These are phyloP conservation scores for Yarrowia hollandica DNA, from an alignment of 805 yeast species.

Conservation along the genomic window DNA sequence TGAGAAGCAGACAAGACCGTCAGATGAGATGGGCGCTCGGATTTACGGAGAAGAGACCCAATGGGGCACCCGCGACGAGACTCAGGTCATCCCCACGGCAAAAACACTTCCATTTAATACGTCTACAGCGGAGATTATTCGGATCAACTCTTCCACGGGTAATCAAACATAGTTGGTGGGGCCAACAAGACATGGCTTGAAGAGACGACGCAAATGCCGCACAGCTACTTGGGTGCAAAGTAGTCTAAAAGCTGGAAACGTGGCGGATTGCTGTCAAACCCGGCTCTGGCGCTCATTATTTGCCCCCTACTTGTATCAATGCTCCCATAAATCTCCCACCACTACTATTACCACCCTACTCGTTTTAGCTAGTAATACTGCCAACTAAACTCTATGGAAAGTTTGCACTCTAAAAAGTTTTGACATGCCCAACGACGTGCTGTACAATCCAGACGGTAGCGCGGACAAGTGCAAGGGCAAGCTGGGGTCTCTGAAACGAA, in stretches of 20 bases:
- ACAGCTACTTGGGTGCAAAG: too few relatives aligned
- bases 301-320: too few relatives aligned
- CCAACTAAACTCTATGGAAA: slow-evolving; percentile 20
- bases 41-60: too few relatives aligned
- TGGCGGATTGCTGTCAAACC: too few relatives aligned
- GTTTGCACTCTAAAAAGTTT: slow-evolving; percentile 14
- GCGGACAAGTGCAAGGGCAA: not conserved
- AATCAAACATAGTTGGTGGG: not conserved
- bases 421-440: slow-evolving; percentile 10
- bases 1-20: too few relatives aligned
- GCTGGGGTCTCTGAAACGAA: not conserved
- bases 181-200: not conserved
- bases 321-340: not conserved
- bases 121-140: not conserved
- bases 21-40: too few relatives aligned
- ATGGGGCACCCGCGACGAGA: too few relatives aligned
- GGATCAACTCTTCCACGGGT: not conserved
- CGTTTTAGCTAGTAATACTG: not conserved
- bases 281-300: too few relatives aligned
- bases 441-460: too few relatives aligned
- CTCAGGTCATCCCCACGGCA: too few relatives aligned
- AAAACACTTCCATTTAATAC: not conserved
- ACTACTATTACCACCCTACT: not conserved
- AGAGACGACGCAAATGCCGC: not conserved
- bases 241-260: too few relatives aligned